Conservation (phyloP, 305 asterid species). For the Fraxinus baroniana region DNA sequence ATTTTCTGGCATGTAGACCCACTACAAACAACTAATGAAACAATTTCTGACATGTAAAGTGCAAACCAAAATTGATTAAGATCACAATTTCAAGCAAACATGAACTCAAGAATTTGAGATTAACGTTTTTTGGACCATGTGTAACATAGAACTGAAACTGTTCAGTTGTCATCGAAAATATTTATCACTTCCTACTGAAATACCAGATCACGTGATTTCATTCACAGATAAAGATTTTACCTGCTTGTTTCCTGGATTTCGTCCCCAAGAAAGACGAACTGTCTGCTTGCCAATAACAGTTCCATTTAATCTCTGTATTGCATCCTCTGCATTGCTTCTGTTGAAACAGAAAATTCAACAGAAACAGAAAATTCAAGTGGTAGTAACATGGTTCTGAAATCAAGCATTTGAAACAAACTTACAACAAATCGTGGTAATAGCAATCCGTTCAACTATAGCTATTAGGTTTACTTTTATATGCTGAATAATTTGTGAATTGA, state of each 20-base stretch:
- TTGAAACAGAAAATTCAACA: constrained; percentile 15
- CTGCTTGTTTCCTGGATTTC: constrained; percentile 20
- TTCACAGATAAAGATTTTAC: not conserved
- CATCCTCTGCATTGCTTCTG: constrained; percentile 45
- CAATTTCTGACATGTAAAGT: not conserved
- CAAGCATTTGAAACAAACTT: not conserved
- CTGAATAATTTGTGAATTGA: not conserved
- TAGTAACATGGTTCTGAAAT: not conserved
- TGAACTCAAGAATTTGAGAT: not conserved
- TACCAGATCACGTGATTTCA: not conserved
- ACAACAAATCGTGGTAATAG: not conserved
- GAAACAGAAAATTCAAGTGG: constrained; percentile 11
- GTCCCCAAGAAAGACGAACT: constrained; percentile 27
- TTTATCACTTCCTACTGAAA: not conserved
- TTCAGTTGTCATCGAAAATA: not conserved
- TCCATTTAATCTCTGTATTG: constrained; percentile 13
- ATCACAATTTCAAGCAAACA: not conserved
- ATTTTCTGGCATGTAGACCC: not conserved
- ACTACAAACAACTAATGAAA: not conserved
- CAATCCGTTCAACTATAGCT: not conserved
- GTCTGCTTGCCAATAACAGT: constrained; percentile 2
- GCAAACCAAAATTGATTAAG: not conserved
- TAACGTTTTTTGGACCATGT: not conserved
- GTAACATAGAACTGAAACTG: not conserved
- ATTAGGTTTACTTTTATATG: not conserved